A percentile compares a stretch with the other conserved stretches of the same genome.
Evolutionary conservation across 108 stramenopile genomes (phyloP).

Genomic region (Discostella pseudostelligera): DNA sequence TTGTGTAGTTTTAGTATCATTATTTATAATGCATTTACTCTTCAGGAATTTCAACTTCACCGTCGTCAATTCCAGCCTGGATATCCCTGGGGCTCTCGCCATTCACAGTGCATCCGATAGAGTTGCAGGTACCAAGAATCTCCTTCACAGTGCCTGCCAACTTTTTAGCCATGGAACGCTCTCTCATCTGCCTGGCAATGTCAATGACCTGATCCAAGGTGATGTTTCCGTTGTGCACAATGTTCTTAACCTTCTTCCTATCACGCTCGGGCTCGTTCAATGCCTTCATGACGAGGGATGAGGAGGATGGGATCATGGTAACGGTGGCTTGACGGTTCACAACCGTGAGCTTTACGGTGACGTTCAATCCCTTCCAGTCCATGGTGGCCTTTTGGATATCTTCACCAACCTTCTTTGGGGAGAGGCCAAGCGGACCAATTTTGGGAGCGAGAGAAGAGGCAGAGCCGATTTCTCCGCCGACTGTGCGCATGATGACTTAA

Average conservation of each 20-base stretch:
- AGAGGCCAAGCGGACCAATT: slow-evolving; percentile 99
- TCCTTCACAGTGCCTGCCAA: slow-evolving; percentile 98
- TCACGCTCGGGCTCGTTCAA: slow-evolving; percentile 99
- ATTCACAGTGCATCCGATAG: slow-evolving; percentile 99
- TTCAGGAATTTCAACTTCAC: slow-evolving; percentile 91
- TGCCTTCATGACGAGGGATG: slow-evolving; percentile 99
- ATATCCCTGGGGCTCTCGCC: slow-evolving; percentile 96
- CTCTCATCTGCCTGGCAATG: slow-evolving; percentile 97
- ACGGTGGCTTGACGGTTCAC: slow-evolving; percentile 99
- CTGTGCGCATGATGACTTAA: slow-evolving; percentile 96
- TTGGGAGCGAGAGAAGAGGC: slow-evolving; percentile 99
- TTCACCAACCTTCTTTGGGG: slow-evolving; percentile 99
- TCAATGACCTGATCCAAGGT: slow-evolving; percentile 99
- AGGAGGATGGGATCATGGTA: slow-evolving; percentile 95
- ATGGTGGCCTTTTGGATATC: slow-evolving; percentile 99
- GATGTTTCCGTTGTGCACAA: slow-evolving; percentile 99
- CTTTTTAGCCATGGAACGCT: slow-evolving; percentile 94
- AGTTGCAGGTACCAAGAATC: slow-evolving; percentile 98
- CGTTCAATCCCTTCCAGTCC: slow-evolving; percentile 99
- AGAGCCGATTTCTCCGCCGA: slow-evolving; percentile 98
- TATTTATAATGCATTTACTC: slow-evolving; percentile 61
- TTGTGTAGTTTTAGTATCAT: slow-evolving; percentile 1
- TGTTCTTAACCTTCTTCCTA: slow-evolving; percentile 99
- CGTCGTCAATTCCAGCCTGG: slow-evolving; percentile 89
- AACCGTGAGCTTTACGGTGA: slow-evolving; percentile 99